Percentiles rank a stretch among this genome's conserved stretches.
Evolutionary conservation across 108 stramenopile genomes (phyloP).

Genomic region (Skeletonema costatum): DNA sequence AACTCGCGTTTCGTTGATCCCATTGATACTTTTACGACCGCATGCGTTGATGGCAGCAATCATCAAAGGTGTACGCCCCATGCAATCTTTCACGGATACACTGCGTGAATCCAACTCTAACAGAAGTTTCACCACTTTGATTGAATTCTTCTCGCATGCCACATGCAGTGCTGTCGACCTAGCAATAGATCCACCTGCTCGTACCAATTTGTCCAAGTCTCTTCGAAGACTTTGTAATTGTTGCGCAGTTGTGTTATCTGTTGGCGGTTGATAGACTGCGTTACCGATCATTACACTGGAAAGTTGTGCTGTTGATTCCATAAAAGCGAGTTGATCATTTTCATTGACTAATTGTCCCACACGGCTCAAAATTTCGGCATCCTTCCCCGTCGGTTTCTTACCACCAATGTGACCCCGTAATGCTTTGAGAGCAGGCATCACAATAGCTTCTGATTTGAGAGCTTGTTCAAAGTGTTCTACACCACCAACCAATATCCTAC

Average conservation of each 20-base stretch:
- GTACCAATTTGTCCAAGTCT: neutral
- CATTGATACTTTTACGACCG: slow-evolving; percentile 2
- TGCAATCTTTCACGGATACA: neutral
- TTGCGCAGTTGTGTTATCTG: neutral
- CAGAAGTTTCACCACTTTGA: neutral
- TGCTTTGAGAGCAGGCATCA: neutral
- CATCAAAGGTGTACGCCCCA: slow-evolving; percentile 1
- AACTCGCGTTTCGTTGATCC: neutral
- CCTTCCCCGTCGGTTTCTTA: neutral
- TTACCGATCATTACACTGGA: neutral
- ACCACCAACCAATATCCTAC: neutral
- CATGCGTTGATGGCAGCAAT: neutral
- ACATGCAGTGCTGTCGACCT: neutral
- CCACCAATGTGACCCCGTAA: neutral
- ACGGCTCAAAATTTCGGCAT: slow-evolving; percentile 1
- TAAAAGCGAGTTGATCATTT: neutral
- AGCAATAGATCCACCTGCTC: slow-evolving; percentile 5
- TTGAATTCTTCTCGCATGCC: slow-evolving; percentile 1
- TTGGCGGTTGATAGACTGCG: neutral
- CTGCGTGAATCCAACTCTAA: neutral
- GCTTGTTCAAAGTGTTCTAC: neutral
- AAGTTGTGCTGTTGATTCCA: neutral
- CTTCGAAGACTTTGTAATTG: neutral
- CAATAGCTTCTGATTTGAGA: neutral
- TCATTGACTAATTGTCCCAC: neutral